phyloP scores from a whole-genome alignment of 495 filamentous ascomycete genomes.

The Podospora tetraspora region DNA sequence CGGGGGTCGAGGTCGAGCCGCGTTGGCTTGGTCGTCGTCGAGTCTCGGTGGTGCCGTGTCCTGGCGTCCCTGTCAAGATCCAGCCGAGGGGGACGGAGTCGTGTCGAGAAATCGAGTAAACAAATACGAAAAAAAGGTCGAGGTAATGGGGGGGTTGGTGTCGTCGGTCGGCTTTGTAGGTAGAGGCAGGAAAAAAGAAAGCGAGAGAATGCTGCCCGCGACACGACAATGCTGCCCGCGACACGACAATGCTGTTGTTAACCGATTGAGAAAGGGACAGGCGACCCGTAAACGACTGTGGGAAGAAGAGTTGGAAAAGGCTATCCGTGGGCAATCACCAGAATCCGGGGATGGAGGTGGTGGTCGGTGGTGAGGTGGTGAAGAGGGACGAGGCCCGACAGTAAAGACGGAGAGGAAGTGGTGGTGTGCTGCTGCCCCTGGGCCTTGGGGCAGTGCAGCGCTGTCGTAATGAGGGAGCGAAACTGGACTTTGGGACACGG shows the following conservation, averaged over 20 bases:
- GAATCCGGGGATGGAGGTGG: not conserved
- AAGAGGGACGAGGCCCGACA: not conserved
- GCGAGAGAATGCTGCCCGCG: conserved; percentile 27
- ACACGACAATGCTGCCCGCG: conserved; percentile 6
- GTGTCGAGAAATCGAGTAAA: not conserved
- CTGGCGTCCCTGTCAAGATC: not conserved
- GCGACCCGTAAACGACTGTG: conserved; percentile 10
- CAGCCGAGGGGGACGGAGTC: not conserved
- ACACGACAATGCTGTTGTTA: not conserved
- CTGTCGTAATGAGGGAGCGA: conserved; percentile 11
- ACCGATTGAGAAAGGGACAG: not conserved
- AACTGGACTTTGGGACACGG: not conserved
- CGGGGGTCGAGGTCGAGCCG: not conserved
- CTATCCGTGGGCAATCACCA: not conserved
- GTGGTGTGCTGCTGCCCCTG: not conserved
- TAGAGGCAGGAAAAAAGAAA: conserved; percentile 21
- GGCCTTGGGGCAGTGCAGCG: conserved; percentile 1
- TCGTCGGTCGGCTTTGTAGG: not conserved
- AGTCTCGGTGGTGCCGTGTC: not conserved
- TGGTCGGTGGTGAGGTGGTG: not conserved
- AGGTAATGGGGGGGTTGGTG: not conserved
- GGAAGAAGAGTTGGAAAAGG: conserved; percentile 4
- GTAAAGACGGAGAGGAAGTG: not conserved
- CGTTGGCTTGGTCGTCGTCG: not conserved
- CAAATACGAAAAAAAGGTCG: not conserved